These are phyloP conservation scores for Tothia fuscella DNA, from an alignment of 2,329 filamentous ascomycete species.

Conservation along the genomic window DNA sequence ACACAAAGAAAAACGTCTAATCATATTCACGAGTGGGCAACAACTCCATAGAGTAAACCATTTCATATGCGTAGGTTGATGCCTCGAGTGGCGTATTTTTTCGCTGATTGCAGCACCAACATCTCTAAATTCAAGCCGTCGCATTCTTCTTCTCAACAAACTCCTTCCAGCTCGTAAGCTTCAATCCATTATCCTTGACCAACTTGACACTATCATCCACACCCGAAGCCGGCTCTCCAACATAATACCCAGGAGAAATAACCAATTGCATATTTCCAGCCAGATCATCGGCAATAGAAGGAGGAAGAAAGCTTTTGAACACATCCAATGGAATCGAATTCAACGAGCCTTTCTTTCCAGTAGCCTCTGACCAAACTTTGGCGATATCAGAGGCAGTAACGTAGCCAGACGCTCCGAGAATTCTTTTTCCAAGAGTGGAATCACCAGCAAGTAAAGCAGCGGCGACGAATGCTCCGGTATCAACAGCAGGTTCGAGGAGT, in stretches of 20 bases:
- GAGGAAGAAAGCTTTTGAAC: constrained; percentile 31
- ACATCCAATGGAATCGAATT: constrained; percentile 27
- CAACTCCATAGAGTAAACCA: no score
- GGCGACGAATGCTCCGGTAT: constrained; percentile 15
- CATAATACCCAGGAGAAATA: constrained; percentile 42
- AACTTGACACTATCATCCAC: constrained; percentile 29
- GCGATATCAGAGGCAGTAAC: constrained; percentile 18
- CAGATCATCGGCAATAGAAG: constrained; percentile 36
- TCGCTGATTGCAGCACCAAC: no score
- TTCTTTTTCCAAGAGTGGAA: constrained; percentile 30
- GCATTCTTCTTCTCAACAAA: constrained; percentile 14
- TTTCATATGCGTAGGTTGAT: no score
- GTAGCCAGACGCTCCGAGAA: constrained; percentile 29
- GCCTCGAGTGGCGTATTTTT: no score
- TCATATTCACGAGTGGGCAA: no score
- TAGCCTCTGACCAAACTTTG: constrained; percentile 26
- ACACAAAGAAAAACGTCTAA: no score
- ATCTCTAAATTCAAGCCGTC: neutral
- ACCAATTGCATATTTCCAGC: constrained; percentile 43
- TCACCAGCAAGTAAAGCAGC: constrained; percentile 22
- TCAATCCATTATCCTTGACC: constrained; percentile 14
- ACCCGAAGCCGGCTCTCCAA: constrained; percentile 30
- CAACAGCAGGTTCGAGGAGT: constrained; percentile 12
- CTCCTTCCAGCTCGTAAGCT: constrained; percentile 32
- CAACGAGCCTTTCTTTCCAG: constrained; percentile 24